phyloP scores from a whole-genome alignment of 768 basidiomycete species.

The Cystofilobasidium capitatum region DNA sequence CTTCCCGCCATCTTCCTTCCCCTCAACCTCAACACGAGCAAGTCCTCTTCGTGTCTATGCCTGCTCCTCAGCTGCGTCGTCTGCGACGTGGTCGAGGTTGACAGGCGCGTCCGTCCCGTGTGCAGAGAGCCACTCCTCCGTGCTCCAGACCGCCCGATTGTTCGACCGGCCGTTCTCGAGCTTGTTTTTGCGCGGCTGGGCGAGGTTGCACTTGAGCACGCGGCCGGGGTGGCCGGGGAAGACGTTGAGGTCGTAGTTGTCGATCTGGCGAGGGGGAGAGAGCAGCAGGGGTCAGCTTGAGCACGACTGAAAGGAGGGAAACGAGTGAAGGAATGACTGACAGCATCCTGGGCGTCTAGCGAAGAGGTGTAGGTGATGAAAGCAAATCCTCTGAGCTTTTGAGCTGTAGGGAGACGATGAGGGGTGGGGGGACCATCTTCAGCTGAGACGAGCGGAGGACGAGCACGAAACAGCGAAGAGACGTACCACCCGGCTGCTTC shows the following conservation, averaged over 20 bases:
- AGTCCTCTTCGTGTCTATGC: too few relatives aligned
- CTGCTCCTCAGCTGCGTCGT: not conserved
- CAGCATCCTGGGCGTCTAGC: conserved; percentile 6
- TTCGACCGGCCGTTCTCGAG: not conserved
- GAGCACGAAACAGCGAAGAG: not conserved
- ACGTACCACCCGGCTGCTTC: not conserved
- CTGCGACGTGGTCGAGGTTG: not conserved
- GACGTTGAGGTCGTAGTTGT: conserved; percentile 21
- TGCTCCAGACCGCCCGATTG: not conserved
- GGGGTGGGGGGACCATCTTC: not conserved
- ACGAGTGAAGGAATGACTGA: not conserved
- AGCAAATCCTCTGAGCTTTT: conserved; percentile 3
- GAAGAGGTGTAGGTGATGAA: conserved; percentile 4
- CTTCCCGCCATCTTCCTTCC: not conserved
- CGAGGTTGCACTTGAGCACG: conserved; percentile 22
- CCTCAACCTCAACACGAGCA: not conserved
- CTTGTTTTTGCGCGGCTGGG: not conserved
- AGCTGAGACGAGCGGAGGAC: not conserved
- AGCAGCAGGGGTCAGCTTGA: not conserved
- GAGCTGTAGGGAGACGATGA: not conserved
- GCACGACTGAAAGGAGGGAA: not conserved
- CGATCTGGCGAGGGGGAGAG: not conserved
- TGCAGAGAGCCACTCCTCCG: not conserved
- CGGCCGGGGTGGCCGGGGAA: conserved; percentile 13
- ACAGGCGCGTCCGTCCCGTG: not conserved